Evolutionary conservation across 176 grass and related monocot genomes (phyloP).

Genomic region (Musa beccarii): DNA sequence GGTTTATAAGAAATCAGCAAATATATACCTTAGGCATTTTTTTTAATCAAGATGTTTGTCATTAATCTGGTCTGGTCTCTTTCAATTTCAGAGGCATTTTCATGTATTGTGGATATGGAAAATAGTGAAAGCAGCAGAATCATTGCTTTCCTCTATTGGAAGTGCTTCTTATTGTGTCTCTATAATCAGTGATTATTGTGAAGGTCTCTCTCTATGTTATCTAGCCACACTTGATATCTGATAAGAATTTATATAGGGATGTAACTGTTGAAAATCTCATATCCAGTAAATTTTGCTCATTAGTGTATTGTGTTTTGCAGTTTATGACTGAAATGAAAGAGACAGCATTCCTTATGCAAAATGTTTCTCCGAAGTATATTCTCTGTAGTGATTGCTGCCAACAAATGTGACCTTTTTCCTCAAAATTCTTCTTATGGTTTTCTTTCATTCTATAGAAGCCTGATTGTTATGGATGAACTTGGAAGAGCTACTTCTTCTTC

Average conservation of each 20-base stretch:
- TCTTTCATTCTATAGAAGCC: slow-evolving; percentile 44
- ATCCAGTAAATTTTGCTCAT: slow-evolving; percentile 3
- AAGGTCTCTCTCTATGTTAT: not conserved
- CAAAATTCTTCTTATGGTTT: not conserved
- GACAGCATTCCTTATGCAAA: slow-evolving; percentile 94
- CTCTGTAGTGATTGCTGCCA: slow-evolving; percentile 4
- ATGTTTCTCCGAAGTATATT: slow-evolving; percentile 73
- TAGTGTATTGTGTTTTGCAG: slow-evolving; percentile 43
- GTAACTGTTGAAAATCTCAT: not conserved
- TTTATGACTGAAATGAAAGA: slow-evolving; percentile 99
- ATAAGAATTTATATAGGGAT: not conserved
- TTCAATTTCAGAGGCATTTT: no score
- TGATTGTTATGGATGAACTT: slow-evolving; percentile 93
- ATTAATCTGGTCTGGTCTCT: no score
- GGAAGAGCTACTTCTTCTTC: slow-evolving; percentile 92
- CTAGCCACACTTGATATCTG: not conserved
- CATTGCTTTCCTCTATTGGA: not conserved
- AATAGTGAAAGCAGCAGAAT: not conserved
- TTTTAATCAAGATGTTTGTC: no score
- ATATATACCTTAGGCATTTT: no score
- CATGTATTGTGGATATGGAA: no score
- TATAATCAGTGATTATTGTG: not conserved
- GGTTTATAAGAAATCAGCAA: no score
- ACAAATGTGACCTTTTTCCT: not conserved
- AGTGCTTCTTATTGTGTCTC: not conserved